A percentile compares a stretch with the other conserved stretches of the same genome.
These are phyloP conservation scores for Ophiorrhiza pumila DNA, from an alignment of 257 asterid species.

Conservation along the genomic window DNA sequence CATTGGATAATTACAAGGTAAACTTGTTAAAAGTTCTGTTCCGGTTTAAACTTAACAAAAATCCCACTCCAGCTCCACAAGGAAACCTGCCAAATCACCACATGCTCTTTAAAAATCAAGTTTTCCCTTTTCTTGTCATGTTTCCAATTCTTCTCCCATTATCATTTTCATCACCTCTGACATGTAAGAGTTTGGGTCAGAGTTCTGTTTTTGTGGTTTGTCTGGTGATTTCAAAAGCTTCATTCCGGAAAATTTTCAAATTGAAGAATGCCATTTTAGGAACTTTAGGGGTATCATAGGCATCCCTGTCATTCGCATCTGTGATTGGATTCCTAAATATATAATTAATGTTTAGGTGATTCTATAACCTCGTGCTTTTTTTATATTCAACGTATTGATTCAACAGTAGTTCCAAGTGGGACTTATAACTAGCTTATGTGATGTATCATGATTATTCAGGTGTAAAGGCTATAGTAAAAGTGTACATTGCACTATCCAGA, in stretches of 20 bases:
- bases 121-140: neutral
- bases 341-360: neutral
- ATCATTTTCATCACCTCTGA: neutral
- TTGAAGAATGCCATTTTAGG: neutral
- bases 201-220: neutral
- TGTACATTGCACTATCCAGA: neutral
- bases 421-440: neutral
- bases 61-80: neutral
- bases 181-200: neutral
- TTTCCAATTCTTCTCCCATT: neutral
- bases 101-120: neutral
- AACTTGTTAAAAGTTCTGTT: conserved; percentile 2
- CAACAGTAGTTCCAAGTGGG: neutral
- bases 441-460: neutral
- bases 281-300: neutral
- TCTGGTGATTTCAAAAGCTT: neutral
- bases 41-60: too few species aligned
- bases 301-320: neutral
- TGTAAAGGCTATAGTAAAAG: neutral
- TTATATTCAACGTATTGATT: neutral
- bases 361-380: neutral
- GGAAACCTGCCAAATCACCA: neutral
- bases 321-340: neutral
- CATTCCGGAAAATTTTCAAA: neutral
- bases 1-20: conserved; percentile 96